Evolutionary conservation across 2,329 filamentous ascomycete species (phyloP).

Genomic region (Didymella exigua): DNA sequence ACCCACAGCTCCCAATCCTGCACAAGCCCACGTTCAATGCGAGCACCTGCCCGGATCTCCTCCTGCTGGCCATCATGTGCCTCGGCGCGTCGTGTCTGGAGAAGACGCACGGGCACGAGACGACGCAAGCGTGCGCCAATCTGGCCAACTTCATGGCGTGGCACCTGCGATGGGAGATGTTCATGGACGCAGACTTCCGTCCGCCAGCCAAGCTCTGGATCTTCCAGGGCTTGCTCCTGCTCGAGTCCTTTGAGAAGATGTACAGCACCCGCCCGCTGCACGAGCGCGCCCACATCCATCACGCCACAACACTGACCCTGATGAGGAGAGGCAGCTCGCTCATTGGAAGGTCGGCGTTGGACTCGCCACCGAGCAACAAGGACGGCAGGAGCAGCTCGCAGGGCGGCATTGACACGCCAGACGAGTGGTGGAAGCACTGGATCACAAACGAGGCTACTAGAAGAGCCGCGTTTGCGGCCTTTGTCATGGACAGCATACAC

Average conservation of each 20-base stretch:
- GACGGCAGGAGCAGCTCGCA: constrained; percentile 60
- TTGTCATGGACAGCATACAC: constrained; percentile 93
- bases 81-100: constrained; percentile 91
- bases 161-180: constrained; percentile 95
- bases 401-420: constrained; percentile 68
- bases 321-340: constrained; percentile 94
- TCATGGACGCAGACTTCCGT: constrained; percentile 86
- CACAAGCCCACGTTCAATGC: constrained; percentile 93
- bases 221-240: constrained; percentile 85
- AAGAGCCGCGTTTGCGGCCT: constrained; percentile 89
- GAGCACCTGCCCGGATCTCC: constrained; percentile 80
- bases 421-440: constrained; percentile 96
- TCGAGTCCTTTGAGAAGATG: constrained; percentile 98
- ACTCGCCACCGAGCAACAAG: constrained; percentile 78
- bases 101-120: constrained; percentile 74
- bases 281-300: constrained; percentile 94
- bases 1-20: constrained; percentile 89
- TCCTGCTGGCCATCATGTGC: constrained; percentile 87
- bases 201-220: constrained; percentile 95
- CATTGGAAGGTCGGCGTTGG: constrained; percentile 81
- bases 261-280: constrained; percentile 90
- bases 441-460: constrained; percentile 91
- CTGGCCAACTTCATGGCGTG: constrained; percentile 89
- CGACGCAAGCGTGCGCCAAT: constrained; percentile 77
- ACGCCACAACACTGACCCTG: constrained; percentile 90